Evolutionary conservation across 2,329 filamentous ascomycete genomes (phyloP), one percentile per base, ranked within the genome.

Genomic region (Aspergillus brasiliensis): DNA sequence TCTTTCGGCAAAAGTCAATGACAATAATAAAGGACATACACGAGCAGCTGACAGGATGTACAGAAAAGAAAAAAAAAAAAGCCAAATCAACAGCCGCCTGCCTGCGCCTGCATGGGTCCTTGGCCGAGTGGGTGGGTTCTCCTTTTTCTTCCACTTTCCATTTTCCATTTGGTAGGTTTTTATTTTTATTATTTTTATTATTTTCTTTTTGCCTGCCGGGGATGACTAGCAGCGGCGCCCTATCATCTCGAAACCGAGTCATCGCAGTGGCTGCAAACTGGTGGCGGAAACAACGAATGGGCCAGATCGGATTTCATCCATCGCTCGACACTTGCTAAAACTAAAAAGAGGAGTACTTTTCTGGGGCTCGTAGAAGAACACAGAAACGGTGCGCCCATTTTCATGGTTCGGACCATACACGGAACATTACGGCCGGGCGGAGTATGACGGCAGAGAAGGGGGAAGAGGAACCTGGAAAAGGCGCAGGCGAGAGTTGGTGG

Each of bases 331-430:
- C 23, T 51, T 13, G 47, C 28, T 13, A 25, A 51, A 47, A 17
- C n/a, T n/a, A n/a, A n/a, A n/a, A n/a, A n/a, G n/a, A 5, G 31
- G 11, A 34, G 31, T 34, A 34, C 31, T 34, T 34, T 34, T 34
- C 46, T 49, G 46, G 46, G 46, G 46, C 46, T 49, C 46, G 55
- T 46, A 54, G 51, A 48, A 57, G 40, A 49, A 34, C 21, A 51
- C 49, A 56, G 44, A 55, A 51, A 23, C 38, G 51, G 48, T 21
- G 51, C 51, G 38, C 21, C 11, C 34, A 47, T 38, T 40, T 62
- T 62, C 42, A 48, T 66, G 65, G 65, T 58, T 69, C 63, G 62
- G 63, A 63, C 62, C 64, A 62, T 63, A 60, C 59, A 62, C 62
- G 64, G 63, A 63, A 63, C 49, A 62, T 57, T 65, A 56, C 46